Evolutionary conservation across 441 rosid genomes (phyloP).

Genomic region (Cnidoscolus chayamansa): DNA sequence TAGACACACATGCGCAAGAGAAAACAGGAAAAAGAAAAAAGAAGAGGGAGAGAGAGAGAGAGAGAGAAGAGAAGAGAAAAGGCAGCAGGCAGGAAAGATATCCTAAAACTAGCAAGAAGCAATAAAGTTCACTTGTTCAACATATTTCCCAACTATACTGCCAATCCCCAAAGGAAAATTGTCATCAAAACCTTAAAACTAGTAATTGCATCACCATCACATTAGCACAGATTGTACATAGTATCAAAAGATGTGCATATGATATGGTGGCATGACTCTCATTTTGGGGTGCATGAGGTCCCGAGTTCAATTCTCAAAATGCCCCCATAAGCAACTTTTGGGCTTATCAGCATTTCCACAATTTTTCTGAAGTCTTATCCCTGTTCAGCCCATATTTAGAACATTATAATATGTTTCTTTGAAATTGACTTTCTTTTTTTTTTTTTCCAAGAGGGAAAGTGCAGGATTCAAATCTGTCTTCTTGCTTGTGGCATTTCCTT

Average conservation of each 20-base stretch:
- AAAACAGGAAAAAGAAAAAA: no score
- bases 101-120: background rate
- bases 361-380: no score
- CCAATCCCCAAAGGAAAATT: background rate
- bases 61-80: no score
- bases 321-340: conserved; percentile 35
- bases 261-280: conserved; percentile 94
- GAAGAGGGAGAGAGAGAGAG: no score
- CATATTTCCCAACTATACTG: no score
- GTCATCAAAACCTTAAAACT: background rate
- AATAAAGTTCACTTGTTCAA: background rate
- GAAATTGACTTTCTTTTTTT: no score
- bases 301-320: conserved; percentile 89
- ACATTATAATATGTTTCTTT: background rate
- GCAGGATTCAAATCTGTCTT: no score
- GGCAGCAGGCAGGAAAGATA: background rate
- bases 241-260: background rate
- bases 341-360: no score
- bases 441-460: no score
- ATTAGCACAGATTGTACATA: background rate
- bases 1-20: no score
- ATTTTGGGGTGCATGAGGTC: conserved; percentile 82
- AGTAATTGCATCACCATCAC: background rate
- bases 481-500: no score
- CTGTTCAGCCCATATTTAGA: no score